These are phyloP conservation scores for Yarrowia sp. DNA, from an alignment of 805 yeast species.

Conservation along the genomic window DNA sequence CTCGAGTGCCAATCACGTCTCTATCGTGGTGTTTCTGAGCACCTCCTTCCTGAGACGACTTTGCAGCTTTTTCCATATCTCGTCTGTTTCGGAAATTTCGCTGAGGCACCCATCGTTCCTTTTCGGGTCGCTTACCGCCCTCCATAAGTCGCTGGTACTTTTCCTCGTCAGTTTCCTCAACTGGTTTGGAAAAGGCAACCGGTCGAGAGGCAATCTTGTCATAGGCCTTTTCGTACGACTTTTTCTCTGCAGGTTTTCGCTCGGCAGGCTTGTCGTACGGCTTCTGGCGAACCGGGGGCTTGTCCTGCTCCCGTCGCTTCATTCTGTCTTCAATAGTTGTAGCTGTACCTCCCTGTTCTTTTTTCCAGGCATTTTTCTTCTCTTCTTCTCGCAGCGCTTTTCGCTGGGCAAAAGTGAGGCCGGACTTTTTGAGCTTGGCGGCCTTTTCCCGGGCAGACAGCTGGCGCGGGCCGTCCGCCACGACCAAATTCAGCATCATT, in stretches of 20 bases:
- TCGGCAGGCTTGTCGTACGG: neutral
- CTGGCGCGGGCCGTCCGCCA: constrained; percentile 38
- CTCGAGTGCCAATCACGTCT: neutral
- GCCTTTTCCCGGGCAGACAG: constrained; percentile 29
- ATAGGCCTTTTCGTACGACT: neutral
- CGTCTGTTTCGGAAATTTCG: neutral
- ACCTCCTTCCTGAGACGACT: neutral
- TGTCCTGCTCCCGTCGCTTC: constrained; percentile 46
- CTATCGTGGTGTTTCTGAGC: neutral
- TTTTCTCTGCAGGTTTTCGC: neutral
- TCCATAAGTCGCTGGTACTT: neutral
- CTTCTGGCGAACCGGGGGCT: neutral
- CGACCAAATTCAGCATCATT: constrained; percentile 68
- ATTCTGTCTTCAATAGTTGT: constrained; percentile 53
- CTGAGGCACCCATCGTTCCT: constrained; percentile 13
- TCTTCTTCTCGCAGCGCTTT: neutral
- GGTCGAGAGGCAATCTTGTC: neutral
- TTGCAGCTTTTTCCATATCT: neutral
- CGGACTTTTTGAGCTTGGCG: neutral
- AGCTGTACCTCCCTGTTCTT: constrained; percentile 47
- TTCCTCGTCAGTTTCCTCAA: neutral
- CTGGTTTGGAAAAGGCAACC: neutral
- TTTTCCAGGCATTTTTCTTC: constrained; percentile 50
- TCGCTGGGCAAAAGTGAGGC: constrained; percentile 23
- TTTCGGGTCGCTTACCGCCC: neutral